Evolutionary conservation across 306 rosid genomes (phyloP), one percentile per base, ranked within the genome.

Genomic region (Abrus precatorius): DNA sequence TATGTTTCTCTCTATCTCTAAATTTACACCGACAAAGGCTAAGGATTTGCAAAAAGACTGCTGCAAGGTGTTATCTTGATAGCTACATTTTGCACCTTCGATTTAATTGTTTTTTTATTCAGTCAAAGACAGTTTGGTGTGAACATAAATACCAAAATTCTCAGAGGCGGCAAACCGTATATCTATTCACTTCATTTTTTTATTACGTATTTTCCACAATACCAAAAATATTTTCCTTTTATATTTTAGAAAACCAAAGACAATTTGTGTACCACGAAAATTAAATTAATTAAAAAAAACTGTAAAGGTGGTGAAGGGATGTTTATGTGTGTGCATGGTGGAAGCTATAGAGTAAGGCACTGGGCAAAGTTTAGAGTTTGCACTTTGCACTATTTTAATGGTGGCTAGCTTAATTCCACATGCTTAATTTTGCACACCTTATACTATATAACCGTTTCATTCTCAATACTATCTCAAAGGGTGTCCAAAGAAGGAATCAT

Each of bases 351-450:
- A 0, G 29, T 49, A 33, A 38, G 4, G 7, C 2, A 41, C 40
- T 57, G 13, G 2, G 3, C 11, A 54, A 41, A n/a, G 28, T 7
- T 7, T n/a, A 40, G 3, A 11, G 56, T 4, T 9, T 20, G 1
- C 53, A 83, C 83, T 4, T 9, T 20, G 4, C 53, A 83, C 83
- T 86, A 71, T 83, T 80, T 52, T 49, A 80, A 72, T 66, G 27
- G 85, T 4, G 77, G 77, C 60, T 13, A 60, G 11, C 56, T 69
- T 76, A 48, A 40, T 34, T 54, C 62, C 78, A 27, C 85, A 40
- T 48, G 70, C 48, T 71, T 56, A 43, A 83, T 70, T 78, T 65
- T 60, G 57, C 44, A 67, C 74, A 28, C 50, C 62, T 9, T 45
- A 53, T 69, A 54, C 60, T 73, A 80, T 82, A 82, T 34, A 77